A percentile compares a stretch with the other conserved stretches of the same genome.
Evolutionary conservation across 768 basidiomycete genomes (phyloP).

Genomic region (Roridomyces roridus): DNA sequence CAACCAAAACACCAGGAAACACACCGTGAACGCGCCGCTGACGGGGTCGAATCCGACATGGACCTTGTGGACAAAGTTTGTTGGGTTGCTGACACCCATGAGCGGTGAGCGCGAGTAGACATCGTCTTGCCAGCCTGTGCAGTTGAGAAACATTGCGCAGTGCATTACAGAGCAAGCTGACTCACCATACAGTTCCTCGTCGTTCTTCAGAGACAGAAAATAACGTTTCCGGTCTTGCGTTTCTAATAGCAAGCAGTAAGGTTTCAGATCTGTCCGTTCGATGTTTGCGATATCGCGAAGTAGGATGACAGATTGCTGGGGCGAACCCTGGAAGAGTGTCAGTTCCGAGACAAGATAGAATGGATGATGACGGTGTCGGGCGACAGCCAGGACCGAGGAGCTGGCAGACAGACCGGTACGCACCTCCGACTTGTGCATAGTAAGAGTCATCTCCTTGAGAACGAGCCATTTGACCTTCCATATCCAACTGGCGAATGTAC

Average conservation of each 20-base stretch:
- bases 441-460: constrained; percentile 77
- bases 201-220: constrained; percentile 84
- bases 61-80: constrained; percentile 98
- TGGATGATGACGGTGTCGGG: too few species aligned
- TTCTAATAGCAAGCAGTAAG: constrained; percentile 90
- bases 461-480: constrained; percentile 93
- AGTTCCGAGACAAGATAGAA: neutral
- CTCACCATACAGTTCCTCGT: constrained; percentile 91
- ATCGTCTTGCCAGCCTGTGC: constrained; percentile 87
- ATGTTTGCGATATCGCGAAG: constrained; percentile 85
- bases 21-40: constrained; percentile 91
- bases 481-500: constrained; percentile 82
- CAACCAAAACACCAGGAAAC: constrained; percentile 35
- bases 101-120: constrained; percentile 91
- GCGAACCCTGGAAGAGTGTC: constrained; percentile 46
- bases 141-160: neutral
- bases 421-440: constrained; percentile 93
- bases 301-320: constrained; percentile 64
- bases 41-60: constrained; percentile 97
- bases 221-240: constrained; percentile 79
- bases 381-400: too few species aligned
- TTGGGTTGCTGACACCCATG: constrained; percentile 93
- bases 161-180: too few species aligned
- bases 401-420: constrained; percentile 36
- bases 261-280: constrained; percentile 92